Evolutionary conservation across 306 rosid genomes (phyloP), one percentile per base, ranked within the genome.

Genomic region (Inga laurina): DNA sequence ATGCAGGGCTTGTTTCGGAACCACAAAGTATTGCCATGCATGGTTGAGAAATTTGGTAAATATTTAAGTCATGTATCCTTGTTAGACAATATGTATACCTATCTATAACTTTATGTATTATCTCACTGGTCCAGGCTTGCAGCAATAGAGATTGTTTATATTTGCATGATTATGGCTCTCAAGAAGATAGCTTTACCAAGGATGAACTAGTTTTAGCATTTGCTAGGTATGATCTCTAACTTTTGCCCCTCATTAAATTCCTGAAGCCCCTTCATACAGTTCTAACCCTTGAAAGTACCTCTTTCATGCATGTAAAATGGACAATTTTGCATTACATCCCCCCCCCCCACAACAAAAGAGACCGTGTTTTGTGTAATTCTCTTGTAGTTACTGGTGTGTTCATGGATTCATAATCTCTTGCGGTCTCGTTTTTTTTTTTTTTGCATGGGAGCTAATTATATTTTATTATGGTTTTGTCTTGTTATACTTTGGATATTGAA

Each of bases 1-100:
- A 79, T 76, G 90, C 87, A 89, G 91, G 87, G 91, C 91, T 61
- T 89, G 88, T 48, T 89, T 84, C 82, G 91, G 91, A 80, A 89
- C 91, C 82, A 89, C 91, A 59, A 89, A 89, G 66, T 89, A 86
- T 86, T 89, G 91, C 80, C 91, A 89, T 86, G 91, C 90, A 43
- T 89, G 91, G 91, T 72, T 89, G 82, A 89, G 88, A 86, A 84
- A 86, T 89, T 82, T 80, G 91, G 91, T 86, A 86, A 79, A 59
- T 67, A 76, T 30, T 68, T 22, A 79, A 78, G 21, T 81, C 41
- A 45, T 48, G 62, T 81, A 57, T 86, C 46, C 54, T 88, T 78
- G 27, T 65, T 78, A 65, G 45, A 27, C 72, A 61, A 16, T 52
- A 27, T 12, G 41, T 30, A 21, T 65, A 13, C 14, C 77, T 39